phyloP scores from a whole-genome alignment of 2,329 filamentous ascomycete genomes.

The Cytospora piceicola region DNA sequence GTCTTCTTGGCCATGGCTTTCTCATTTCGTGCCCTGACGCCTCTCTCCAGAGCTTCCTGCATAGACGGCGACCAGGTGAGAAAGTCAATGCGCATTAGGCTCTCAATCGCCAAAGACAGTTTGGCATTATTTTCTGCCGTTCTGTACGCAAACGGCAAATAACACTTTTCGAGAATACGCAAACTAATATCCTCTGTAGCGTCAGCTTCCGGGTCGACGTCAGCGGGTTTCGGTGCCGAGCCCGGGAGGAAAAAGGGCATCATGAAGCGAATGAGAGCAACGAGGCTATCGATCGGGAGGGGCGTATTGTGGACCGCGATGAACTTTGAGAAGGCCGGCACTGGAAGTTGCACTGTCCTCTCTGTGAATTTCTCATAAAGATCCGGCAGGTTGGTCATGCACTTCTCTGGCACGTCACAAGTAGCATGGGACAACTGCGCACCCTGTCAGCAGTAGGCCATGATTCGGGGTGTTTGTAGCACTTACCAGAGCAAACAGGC shows the following conservation, averaged over 20 bases:
- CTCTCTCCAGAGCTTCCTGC: constrained; percentile 47
- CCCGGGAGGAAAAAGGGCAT: constrained; percentile 52
- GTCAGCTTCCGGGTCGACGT: constrained; percentile 44
- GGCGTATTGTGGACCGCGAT: constrained; percentile 46
- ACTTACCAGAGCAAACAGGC: constrained; percentile 62
- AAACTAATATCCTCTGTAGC: constrained; percentile 46
- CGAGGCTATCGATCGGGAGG: constrained; percentile 45
- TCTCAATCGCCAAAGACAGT: constrained; percentile 70
- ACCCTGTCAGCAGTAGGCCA: constrained; percentile 31
- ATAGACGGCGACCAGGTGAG: constrained; percentile 44
- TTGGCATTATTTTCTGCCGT: constrained; percentile 72
- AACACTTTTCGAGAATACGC: constrained; percentile 59
- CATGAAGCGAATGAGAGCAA: constrained; percentile 50
- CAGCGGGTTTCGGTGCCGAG: constrained; percentile 46
- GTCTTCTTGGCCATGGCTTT: constrained; percentile 50
- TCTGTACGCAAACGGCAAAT: constrained; percentile 67
- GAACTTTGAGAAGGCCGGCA: constrained; percentile 61
- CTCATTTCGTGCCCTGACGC: constrained; percentile 52
- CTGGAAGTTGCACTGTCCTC: constrained; percentile 60
- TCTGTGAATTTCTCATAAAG: constrained; percentile 64
- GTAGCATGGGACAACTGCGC: constrained; percentile 49
- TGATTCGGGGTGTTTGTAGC: neutral
- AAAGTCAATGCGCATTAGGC: constrained; percentile 60
- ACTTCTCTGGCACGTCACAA: constrained; percentile 48
- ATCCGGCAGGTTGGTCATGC: constrained; percentile 48